Percentiles rank a stretch among this genome's conserved stretches.
phyloP scores from a whole-genome alignment of 257 asterid species.

The Salvia rosmarinus region DNA sequence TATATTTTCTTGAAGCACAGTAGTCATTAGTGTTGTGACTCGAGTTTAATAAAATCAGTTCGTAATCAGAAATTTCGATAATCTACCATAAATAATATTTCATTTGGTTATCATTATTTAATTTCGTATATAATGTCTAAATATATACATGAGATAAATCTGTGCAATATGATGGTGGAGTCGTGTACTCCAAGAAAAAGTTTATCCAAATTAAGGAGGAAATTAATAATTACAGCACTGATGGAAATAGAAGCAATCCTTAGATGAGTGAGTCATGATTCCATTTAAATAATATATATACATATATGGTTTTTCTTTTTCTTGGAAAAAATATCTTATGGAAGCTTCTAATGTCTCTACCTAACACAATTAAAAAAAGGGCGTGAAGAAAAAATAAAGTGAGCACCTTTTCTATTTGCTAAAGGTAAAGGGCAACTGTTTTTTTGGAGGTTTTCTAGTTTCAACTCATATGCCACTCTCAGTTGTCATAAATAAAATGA shows the following conservation, averaged over 20 bases:
- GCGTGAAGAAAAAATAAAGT: conserved; percentile 23
- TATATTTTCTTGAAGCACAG: neutral
- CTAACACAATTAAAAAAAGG: conserved; percentile 60
- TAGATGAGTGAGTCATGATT: conserved; percentile 4
- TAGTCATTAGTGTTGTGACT: neutral
- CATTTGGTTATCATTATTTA: neutral
- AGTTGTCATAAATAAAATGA: too few species aligned
- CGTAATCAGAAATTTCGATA: neutral
- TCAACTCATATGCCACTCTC: conserved; percentile 21
- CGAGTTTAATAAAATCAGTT: neutral
- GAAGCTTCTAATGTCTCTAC: conserved; percentile 76
- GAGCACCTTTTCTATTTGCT: conserved; percentile 43
- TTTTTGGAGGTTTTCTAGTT: conserved; percentile 16
- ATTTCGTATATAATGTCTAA: neutral
- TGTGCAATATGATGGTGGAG: neutral
- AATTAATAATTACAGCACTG: conserved; percentile 37
- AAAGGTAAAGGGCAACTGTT: conserved; percentile 50
- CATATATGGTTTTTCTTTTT: neutral
- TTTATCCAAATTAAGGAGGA: conserved; percentile 28
- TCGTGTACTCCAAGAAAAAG: conserved; percentile 20
- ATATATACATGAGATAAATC: neutral
- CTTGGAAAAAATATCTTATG: conserved; percentile 38
- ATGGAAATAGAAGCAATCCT: conserved; percentile 31
- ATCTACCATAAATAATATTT: neutral
- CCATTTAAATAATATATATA: conserved; percentile 22